Base-by-base conservation (phyloP, 169 alveolate species). In the Plasmodium malariae region DNA sequence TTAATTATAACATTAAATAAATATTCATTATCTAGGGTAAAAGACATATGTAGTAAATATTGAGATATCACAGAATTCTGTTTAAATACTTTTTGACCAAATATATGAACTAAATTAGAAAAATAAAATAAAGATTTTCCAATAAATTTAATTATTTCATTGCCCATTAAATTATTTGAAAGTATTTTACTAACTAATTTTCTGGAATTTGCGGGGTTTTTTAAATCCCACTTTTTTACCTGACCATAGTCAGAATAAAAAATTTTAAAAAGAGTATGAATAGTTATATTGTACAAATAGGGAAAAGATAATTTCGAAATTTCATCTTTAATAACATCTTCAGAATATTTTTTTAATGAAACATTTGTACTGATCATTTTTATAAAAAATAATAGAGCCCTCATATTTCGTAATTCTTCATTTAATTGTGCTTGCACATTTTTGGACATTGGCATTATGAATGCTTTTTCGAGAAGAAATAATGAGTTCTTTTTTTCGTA, bases 141-240 rank as follows among this genome's bases (percentile, higher is more conserved):
- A 19, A 80, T 80, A 80, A 80, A 80, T 65, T 48, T 65, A 17
- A 80, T 80, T 37, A 80, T 69, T 65, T 80, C 83, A 32, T 55
- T 80, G 3, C 83, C 90, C 36, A 80, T 49, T 55, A 80, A 67
- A 12, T 80, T 30, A 12, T 69, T 32, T 21, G 63, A 48, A n/a
- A 80, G 70, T 63, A 80, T 80, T 80, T 80, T 80, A 17, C 37
- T 49, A 21, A 80, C 30, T 80, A 80, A 80, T 55, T n/a, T 80
- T 80, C 90, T 80, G 3, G 83, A 30, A 69, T 80, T 83, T 45
- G 83, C 90, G 43, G 90, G 90, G 24, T 80, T 80, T 65, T 80
- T 65, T 51, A 80, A 17, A 69, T 80, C 54, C 90, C 90, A 80
- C 55, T 63, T 80, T 65, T 80, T 67, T 72, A 72, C 48, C 68